A percentile compares a stretch with the other conserved stretches of the same genome.
Conservation (phyloP, 805 yeast species). For the Aciculoconidium aculeatum region DNA sequence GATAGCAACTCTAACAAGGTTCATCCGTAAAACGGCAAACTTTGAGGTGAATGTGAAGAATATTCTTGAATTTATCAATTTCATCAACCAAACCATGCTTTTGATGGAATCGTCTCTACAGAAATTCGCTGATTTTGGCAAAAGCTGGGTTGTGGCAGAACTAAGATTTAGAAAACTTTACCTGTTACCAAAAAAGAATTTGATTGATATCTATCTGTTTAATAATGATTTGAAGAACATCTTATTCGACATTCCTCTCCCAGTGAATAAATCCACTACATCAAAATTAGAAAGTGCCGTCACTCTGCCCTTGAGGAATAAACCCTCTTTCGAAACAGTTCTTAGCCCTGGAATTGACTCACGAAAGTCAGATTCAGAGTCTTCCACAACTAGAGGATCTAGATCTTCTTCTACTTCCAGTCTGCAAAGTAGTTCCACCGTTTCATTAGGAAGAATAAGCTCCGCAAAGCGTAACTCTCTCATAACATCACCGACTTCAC, state of each 20-base stretch:
- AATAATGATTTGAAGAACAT: slow-evolving; percentile 2
- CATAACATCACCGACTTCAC: too few relatives aligned
- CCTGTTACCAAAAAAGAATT: slow-evolving; percentile 20
- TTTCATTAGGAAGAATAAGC: slow-evolving; percentile 12
- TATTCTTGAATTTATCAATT: slow-evolving; percentile 35
- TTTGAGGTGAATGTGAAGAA: slow-evolving; percentile 30
- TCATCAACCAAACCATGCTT: slow-evolving; percentile 33
- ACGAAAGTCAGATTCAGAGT: too few relatives aligned
- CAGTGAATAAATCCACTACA: slow-evolving; percentile 1
- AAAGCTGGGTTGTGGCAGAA: slow-evolving; percentile 40
- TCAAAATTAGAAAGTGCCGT: slow-evolving; percentile 1
- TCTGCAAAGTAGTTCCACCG: slow-evolving; percentile 12
- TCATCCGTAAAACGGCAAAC: slow-evolving; percentile 36
- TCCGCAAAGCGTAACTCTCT: slow-evolving; percentile 15
- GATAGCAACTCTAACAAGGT: slow-evolving; percentile 42
- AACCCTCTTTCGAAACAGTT: too few relatives aligned
- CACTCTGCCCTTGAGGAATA: slow-evolving; percentile 8
- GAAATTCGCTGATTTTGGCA: slow-evolving; percentile 32
- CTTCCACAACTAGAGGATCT: slow-evolving; percentile 12
- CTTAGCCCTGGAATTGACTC: too few relatives aligned
- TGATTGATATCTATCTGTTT: slow-evolving; percentile 14
- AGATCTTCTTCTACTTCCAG: slow-evolving; percentile 27
- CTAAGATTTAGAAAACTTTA: slow-evolving; percentile 35
- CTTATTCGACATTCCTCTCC: slow-evolving; percentile 4
- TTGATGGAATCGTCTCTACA: slow-evolving; percentile 23